Evolutionary conservation across 139 green algal species (phyloP), one percentile per base, ranked within the genome.

Genomic region (Gonium pectorale): DNA sequence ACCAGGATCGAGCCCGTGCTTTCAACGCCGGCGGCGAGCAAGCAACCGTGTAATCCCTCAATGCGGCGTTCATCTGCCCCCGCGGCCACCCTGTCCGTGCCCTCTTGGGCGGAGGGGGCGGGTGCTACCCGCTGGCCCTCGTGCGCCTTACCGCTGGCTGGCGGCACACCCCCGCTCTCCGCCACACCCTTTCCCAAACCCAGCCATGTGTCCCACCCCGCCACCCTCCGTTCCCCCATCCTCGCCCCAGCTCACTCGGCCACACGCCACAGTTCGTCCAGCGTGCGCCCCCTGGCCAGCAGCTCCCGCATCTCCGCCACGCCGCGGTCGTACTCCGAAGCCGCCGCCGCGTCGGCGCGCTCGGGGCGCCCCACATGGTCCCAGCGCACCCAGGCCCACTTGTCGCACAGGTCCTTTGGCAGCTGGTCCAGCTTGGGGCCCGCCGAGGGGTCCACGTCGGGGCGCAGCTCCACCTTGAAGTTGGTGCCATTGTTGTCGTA

Each of bases 341-440:
- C 35, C 41, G 63, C 49, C 21, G 40, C 56, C 0, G 67, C 85
- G 8, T 87, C 69, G 6, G 33, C 83, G 59, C 90, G 83, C 51
- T 88, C 67, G 73, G 93, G 86, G 5, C 92, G 69, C 41, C 92
- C 87, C 31, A 83, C 83, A 46, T 86, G 49, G 62, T 93, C 90
- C 96, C 97, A 99, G 52, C 96, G 94, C 35, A 99, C 92, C 91
- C 98, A 99, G 0, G 97, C 93, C 94, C 97, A 98, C 77, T 99
- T 96, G 78, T 95, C 95, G 63, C 94, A 95, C 78, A 99, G 92
- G 49, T 99, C 94, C 75, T 96, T 89, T 4, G 97, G 96, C 52
- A 98, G 83, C 56, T 94, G 80, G 4, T 89, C 79, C 29, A 86
- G n/a, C 59, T 71, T 70, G 4, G 63, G 63, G 31, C 33, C 51